These are phyloP conservation scores for Erysiphe neolycopersici DNA, from an alignment of 2,329 filamentous ascomycete genomes.

Conservation along the genomic window DNA sequence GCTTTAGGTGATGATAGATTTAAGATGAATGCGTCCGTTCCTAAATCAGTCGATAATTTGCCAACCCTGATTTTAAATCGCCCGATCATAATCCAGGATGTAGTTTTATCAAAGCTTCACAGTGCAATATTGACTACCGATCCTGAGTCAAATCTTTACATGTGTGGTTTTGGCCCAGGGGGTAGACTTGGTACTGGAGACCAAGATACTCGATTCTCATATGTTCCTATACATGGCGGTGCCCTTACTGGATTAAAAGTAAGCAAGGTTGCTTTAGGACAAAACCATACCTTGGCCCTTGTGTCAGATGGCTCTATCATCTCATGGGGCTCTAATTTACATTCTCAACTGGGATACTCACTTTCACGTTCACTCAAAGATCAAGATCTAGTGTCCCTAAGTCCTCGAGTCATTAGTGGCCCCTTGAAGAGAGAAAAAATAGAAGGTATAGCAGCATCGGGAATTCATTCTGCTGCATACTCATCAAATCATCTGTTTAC, in stretches of 20 bases:
- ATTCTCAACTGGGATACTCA: constrained; percentile 64
- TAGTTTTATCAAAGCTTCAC: constrained; percentile 73
- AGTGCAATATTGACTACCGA: constrained; percentile 73
- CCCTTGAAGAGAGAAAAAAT: constrained; percentile 67
- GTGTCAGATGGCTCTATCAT: constrained; percentile 72
- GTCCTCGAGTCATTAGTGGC: constrained; percentile 74
- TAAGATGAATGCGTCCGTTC: constrained; percentile 4
- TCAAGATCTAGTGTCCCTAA: constrained; percentile 60
- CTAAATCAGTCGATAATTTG: constrained; percentile 22
- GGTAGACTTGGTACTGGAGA: constrained; percentile 74
- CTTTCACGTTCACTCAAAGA: constrained; percentile 37
- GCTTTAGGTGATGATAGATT: constrained; percentile 6
- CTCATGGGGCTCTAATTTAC: constrained; percentile 78
- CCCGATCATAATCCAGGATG: constrained; percentile 52
- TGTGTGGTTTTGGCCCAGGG: constrained; percentile 77
- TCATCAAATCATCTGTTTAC: constrained; percentile 63
- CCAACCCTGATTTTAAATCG: constrained; percentile 46
- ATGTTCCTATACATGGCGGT: constrained; percentile 54
- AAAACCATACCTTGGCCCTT: constrained; percentile 73
- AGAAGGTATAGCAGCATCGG: constrained; percentile 61
- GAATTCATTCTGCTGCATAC: constrained; percentile 75
- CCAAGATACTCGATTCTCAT: constrained; percentile 70
- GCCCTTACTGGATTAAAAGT: constrained; percentile 48
- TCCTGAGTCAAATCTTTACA: constrained; percentile 67
- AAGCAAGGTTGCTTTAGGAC: constrained; percentile 54